These are phyloP conservation scores for Barnettozyma populi DNA, from an alignment of 805 yeast genomes.

Conservation along the genomic window DNA sequence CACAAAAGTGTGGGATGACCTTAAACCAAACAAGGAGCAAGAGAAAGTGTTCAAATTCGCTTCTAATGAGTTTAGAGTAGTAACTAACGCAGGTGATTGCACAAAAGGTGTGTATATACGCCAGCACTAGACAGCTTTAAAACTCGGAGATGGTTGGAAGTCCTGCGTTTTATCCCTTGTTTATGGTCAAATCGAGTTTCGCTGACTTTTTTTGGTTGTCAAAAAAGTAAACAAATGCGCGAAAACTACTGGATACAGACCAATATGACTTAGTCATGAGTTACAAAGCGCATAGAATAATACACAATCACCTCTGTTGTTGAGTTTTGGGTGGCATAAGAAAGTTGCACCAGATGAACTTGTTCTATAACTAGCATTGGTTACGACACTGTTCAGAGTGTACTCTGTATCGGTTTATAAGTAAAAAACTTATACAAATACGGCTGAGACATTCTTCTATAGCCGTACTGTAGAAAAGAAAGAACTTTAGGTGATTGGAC, in stretches of 20 bases:
- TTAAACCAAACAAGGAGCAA: not conserved
- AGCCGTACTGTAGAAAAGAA: too few relatives aligned
- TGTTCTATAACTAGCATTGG: too few relatives aligned
- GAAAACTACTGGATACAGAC: constrained; percentile 5
- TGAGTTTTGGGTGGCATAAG: too few relatives aligned
- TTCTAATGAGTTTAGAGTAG: not conserved
- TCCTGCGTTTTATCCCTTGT: not conserved
- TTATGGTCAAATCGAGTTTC: not conserved
- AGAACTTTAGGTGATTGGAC: too few relatives aligned
- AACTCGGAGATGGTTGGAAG: not conserved
- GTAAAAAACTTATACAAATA: too few relatives aligned
- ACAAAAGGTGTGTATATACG: not conserved
- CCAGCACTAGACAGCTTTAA: not conserved
- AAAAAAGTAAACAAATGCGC: constrained; percentile 10
- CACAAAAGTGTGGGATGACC: constrained; percentile 9
- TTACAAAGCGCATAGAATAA: not conserved
- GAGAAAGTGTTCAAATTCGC: not conserved
- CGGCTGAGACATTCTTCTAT: too few relatives aligned
- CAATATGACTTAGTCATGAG: not conserved
- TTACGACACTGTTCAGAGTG: too few relatives aligned
- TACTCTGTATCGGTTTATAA: too few relatives aligned
- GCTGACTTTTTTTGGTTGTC: constrained; percentile 1
- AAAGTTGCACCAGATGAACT: too few relatives aligned
- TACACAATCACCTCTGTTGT: too few relatives aligned
- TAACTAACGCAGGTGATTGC: not conserved